phyloP scores from a whole-genome alignment of 2,329 filamentous ascomycete genomes.

The Epicoccum nigrum region DNA sequence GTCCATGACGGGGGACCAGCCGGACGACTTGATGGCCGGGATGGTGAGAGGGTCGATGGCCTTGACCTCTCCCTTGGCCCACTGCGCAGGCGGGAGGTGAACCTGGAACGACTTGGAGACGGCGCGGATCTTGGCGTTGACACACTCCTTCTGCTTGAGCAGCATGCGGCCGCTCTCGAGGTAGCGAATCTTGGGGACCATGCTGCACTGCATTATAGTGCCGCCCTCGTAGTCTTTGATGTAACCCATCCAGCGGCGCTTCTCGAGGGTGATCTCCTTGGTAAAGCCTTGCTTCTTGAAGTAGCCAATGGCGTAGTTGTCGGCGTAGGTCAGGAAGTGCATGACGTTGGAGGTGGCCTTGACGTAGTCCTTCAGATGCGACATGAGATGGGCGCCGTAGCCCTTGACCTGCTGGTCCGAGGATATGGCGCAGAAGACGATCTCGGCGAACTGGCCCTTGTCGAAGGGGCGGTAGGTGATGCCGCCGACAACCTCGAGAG shows the following conservation, averaged over 20 bases:
- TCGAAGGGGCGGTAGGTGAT: constrained; percentile 97
- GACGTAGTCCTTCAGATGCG: constrained; percentile 96
- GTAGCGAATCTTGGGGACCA: constrained; percentile 94
- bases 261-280: constrained; percentile 94
- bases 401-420: constrained; percentile 99
- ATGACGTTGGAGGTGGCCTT: constrained; percentile 96
- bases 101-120: constrained; percentile 88
- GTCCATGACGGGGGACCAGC: constrained; percentile 98
- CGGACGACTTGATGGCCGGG: constrained; percentile 83
- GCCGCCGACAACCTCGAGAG: constrained; percentile 89
- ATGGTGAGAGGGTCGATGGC: constrained; percentile 85
- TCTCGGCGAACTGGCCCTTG: constrained; percentile 90
- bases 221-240: constrained; percentile 99
- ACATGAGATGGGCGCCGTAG: constrained; percentile 97
- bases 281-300: constrained; percentile 99
- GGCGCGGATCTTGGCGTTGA: constrained; percentile 91
- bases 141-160: constrained; percentile 94
- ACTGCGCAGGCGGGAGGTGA: constrained; percentile 83
- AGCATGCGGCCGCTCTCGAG: constrained; percentile 92
- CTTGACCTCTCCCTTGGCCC: constrained; percentile 70
- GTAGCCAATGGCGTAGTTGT: constrained; percentile 98
- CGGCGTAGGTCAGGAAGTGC: constrained; percentile 98
- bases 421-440: constrained; percentile 97
- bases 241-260: constrained; percentile 96
- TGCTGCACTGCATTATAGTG: constrained; percentile 98